These are phyloP conservation scores for Fusarium nygamai DNA, from an alignment of 2,329 filamentous ascomycete genomes.

Conservation along the genomic window DNA sequence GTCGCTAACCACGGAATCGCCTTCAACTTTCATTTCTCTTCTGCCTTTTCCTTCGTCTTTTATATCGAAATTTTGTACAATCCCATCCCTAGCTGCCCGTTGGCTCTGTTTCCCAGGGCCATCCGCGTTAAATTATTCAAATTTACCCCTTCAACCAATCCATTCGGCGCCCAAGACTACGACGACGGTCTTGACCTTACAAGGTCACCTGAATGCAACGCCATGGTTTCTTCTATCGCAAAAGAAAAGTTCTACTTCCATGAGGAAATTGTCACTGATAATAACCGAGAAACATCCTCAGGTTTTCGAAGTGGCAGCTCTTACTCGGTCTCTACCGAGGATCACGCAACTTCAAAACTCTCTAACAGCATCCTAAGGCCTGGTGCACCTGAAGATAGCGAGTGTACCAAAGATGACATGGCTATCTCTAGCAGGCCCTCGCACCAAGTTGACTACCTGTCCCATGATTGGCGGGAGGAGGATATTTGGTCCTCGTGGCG, in stretches of 20 bases:
- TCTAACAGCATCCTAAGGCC: constrained; percentile 59
- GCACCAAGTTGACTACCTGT: constrained; percentile 93
- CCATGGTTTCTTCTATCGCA: constrained; percentile 56
- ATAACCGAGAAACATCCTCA: constrained; percentile 59
- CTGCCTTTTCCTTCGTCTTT: neutral
- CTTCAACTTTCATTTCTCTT: neutral
- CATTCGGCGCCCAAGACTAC: neutral
- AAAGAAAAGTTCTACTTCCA: constrained; percentile 56
- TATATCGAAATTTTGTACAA: neutral
- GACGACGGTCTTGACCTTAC: constrained; percentile 50
- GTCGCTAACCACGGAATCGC: neutral
- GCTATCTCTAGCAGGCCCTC: constrained; percentile 79
- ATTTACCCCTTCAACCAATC: neutral
- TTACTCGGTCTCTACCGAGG: constrained; percentile 60
- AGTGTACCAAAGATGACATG: constrained; percentile 80
- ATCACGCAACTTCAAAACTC: constrained; percentile 58
- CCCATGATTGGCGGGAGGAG: constrained; percentile 91
- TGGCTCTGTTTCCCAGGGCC: neutral
- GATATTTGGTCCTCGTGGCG: constrained; percentile 98
- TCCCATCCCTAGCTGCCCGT: neutral
- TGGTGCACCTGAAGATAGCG: constrained; percentile 63
- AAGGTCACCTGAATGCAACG: constrained; percentile 55
- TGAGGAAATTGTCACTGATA: constrained; percentile 41
- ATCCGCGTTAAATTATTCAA: neutral
- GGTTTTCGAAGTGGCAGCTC: constrained; percentile 62